These are phyloP conservation scores for Suillus spraguei DNA, from an alignment of 768 basidiomycete species.

Conservation along the genomic window DNA sequence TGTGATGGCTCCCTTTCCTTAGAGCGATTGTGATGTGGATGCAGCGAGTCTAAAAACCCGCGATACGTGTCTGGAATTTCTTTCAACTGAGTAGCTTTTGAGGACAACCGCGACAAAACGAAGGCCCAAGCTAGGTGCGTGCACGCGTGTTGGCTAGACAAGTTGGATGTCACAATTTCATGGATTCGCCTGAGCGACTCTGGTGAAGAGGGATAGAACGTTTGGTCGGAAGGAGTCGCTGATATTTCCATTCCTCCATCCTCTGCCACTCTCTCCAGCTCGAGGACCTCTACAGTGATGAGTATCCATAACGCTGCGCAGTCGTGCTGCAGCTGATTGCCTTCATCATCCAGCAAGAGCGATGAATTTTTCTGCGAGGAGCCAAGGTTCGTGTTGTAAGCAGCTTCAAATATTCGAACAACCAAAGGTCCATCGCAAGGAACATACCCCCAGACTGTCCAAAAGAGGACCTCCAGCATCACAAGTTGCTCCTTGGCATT, in stretches of 20 bases:
- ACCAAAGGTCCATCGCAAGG: conserved; percentile 67
- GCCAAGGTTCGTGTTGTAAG: conserved; percentile 53
- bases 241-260: conserved; percentile 53
- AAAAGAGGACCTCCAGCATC: conserved; percentile 80
- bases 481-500: conserved; percentile 77
- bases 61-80: conserved; percentile 58
- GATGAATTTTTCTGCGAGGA: conserved; percentile 55
- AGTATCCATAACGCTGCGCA: conserved; percentile 77
- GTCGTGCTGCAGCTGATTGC: conserved; percentile 64
- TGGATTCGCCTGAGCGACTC: conserved; percentile 68
- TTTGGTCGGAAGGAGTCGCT: conserved; percentile 46
- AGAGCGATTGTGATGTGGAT: conserved; percentile 43
- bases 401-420: conserved; percentile 56
- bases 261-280: conserved; percentile 71
- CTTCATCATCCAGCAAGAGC: conserved; percentile 54
- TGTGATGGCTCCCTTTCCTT: conserved; percentile 62
- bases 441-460: conserved; percentile 54
- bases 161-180: conserved; percentile 59
- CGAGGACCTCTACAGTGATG: conserved; percentile 70
- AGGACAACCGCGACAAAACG: conserved; percentile 66
- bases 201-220: conserved; percentile 63
- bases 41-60: conserved; percentile 54
- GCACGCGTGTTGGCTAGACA: conserved; percentile 65
- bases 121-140: conserved; percentile 86
- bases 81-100: conserved; percentile 46